Conservation (phyloP, 441 rosid genomes). For the Rhodomyrtus psidioides region DNA sequence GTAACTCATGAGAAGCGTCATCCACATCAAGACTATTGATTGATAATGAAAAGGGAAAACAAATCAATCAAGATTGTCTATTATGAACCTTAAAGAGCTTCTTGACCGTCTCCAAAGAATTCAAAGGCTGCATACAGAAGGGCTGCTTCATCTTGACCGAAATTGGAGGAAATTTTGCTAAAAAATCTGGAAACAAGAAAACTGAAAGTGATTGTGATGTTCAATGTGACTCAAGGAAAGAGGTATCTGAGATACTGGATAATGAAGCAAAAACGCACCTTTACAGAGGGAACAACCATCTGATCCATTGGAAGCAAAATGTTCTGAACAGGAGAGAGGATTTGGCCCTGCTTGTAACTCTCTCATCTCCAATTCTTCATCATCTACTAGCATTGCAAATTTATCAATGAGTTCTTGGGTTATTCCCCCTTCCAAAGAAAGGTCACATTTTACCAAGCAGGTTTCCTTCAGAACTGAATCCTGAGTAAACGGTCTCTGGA, state of each 20-base stretch:
- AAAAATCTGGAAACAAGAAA: constrained; percentile 44
- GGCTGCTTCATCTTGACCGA: constrained; percentile 82
- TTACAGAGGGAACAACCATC: constrained; percentile 69
- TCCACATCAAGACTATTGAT: not conserved
- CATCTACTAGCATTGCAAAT: constrained; percentile 55
- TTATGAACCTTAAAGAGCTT: constrained; percentile 79
- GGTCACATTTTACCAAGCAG: constrained; percentile 58
- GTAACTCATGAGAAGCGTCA: not conserved
- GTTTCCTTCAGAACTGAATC: constrained; percentile 28
- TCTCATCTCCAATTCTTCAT: constrained; percentile 85
- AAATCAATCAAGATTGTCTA: not conserved
- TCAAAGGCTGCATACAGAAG: constrained; percentile 70
- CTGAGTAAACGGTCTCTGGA: constrained; percentile 43
- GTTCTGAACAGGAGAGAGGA: constrained; percentile 52
- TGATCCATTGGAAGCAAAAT: constrained; percentile 40
- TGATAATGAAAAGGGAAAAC: not conserved
- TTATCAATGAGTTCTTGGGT: constrained; percentile 30
- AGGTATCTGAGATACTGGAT: not conserved
- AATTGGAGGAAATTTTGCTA: constrained; percentile 83
- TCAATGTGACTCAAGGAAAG: not conserved
- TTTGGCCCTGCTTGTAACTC: constrained; percentile 62
- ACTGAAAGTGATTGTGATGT: not conserved
- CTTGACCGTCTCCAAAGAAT: constrained; percentile 69
- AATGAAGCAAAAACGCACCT: constrained; percentile 36
- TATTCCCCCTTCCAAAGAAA: constrained; percentile 34